A percentile compares a stretch with the other conserved stretches of the same genome.
Evolutionary conservation across 1,284 basidiomycete genomes (phyloP).

Genomic region (Schizophyllum commune): DNA sequence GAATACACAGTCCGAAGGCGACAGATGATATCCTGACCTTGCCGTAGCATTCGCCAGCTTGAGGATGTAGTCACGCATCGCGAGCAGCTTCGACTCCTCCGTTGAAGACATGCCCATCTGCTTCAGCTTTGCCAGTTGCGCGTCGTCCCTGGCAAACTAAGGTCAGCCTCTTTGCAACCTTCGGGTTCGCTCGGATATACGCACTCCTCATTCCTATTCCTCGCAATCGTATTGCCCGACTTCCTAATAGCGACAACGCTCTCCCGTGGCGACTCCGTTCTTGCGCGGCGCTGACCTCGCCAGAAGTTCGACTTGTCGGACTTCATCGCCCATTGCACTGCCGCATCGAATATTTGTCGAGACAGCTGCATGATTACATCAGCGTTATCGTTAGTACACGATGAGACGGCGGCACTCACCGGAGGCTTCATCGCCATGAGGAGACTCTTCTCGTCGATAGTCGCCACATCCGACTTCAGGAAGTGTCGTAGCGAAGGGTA

Average conservation of each 20-base stretch:
- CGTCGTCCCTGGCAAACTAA: slow-evolving; percentile 55
- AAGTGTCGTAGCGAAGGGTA: slow-evolving; percentile 88
- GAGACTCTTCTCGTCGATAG: slow-evolving; percentile 69
- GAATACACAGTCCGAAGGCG: not conserved
- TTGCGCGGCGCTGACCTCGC: slow-evolving; percentile 43
- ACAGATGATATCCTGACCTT: slow-evolving; percentile 32
- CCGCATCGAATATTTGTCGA: slow-evolving; percentile 77
- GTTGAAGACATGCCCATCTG: slow-evolving; percentile 74
- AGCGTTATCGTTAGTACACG: not conserved
- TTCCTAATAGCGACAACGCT: slow-evolving; percentile 58
- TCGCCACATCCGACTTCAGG: slow-evolving; percentile 78
- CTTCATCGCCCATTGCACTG: slow-evolving; percentile 83
- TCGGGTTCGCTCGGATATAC: slow-evolving; percentile 15
- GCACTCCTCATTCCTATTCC: slow-evolving; percentile 62
- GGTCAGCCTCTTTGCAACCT: not conserved
- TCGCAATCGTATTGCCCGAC: slow-evolving; percentile 36
- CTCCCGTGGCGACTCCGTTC: slow-evolving; percentile 57
- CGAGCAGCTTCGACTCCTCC: slow-evolving; percentile 77
- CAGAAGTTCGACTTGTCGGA: slow-evolving; percentile 72
- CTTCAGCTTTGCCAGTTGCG: slow-evolving; percentile 63
- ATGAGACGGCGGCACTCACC: slow-evolving; percentile 36
- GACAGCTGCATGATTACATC: slow-evolving; percentile 44
- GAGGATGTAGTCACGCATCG: slow-evolving; percentile 83
- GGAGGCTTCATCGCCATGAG: slow-evolving; percentile 71
- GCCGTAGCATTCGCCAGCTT: slow-evolving; percentile 68